A percentile compares a stretch with the other conserved stretches of the same genome.
Evolutionary conservation across 2,329 filamentous ascomycete genomes (phyloP).

Genomic region (Fonsecaea nubica): DNA sequence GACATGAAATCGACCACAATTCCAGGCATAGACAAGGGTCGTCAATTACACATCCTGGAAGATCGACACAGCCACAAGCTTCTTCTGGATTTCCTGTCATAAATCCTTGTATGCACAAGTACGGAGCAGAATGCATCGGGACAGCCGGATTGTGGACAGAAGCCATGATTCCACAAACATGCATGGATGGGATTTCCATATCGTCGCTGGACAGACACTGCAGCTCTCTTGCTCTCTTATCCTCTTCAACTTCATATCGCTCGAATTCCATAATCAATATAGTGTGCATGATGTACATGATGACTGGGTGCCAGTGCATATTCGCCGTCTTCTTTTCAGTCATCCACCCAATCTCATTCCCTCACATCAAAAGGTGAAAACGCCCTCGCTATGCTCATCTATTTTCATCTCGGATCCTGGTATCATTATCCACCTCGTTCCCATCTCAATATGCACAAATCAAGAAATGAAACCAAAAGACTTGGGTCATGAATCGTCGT

Average conservation of each 20-base stretch:
- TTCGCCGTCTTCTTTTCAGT: slow-evolving; percentile 5
- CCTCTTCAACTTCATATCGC: background rate
- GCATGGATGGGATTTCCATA: background rate
- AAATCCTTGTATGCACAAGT: background rate
- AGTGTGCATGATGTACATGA: slow-evolving; percentile 14
- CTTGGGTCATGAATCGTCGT: slow-evolving; percentile 8
- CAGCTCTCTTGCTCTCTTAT: background rate
- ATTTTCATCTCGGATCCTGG: slow-evolving; percentile 11
- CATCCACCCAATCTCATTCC: background rate
- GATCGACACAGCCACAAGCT: background rate
- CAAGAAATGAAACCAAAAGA: slow-evolving; percentile 8
- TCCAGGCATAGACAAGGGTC: background rate
- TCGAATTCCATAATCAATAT: slow-evolving; percentile 2
- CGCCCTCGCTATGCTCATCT: slow-evolving; percentile 32
- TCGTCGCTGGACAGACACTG: background rate
- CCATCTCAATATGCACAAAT: slow-evolving; percentile 23
- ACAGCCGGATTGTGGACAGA: background rate
- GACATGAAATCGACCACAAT: background rate
- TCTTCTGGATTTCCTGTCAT: background rate
- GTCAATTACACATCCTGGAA: background rate
- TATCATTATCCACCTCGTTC: slow-evolving; percentile 14
- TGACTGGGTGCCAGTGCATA: slow-evolving; percentile 1
- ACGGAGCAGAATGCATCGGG: background rate
- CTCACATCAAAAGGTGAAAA: slow-evolving; percentile 14
- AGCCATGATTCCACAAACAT: background rate